Conservation (phyloP, 305 asterid genomes). For the Nicotiana rustica region DNA sequence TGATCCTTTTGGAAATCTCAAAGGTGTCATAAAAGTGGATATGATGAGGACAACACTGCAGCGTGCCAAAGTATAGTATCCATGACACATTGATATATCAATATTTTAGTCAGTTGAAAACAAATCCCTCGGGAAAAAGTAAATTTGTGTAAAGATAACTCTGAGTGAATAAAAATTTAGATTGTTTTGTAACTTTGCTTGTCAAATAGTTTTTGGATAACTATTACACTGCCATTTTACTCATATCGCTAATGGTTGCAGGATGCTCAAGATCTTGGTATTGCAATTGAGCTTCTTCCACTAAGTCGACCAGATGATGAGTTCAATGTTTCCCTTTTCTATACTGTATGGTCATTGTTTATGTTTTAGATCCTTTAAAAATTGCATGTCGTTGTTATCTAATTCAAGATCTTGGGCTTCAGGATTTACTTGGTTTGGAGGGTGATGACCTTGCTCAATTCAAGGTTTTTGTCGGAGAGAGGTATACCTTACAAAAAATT, state of each 20-base stretch:
- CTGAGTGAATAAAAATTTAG: background rate
- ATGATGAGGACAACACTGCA: slow-evolving; percentile 93
- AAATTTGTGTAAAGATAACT: background rate
- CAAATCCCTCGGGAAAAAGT: background rate
- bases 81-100: slow-evolving; percentile 10
- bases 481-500: slow-evolving; percentile 51
- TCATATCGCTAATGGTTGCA: slow-evolving; percentile 41
- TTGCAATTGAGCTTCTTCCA: slow-evolving; percentile 88
- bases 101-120: slow-evolving; percentile 17
- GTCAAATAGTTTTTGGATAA: slow-evolving; percentile 22
- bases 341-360: slow-evolving; percentile 68
- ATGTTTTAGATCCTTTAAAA: slow-evolving; percentile 1
- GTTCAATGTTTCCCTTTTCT: slow-evolving; percentile 75
- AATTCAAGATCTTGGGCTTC: slow-evolving; percentile 43
- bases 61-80: slow-evolving; percentile 77
- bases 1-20: slow-evolving; percentile 89
- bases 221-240: slow-evolving; percentile 18
- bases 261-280: slow-evolving; percentile 97
- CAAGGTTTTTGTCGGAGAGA: slow-evolving; percentile 74
- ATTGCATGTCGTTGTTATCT: slow-evolving; percentile 27
- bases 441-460: slow-evolving; percentile 75
- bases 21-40: slow-evolving; percentile 84
- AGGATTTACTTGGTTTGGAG: slow-evolving; percentile 91
- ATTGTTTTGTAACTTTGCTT: slow-evolving; percentile 21
- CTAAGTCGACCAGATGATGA: slow-evolving; percentile 75